Conservation (phyloP, 2,329 filamentous ascomycete species). For the Ascosphaera acerosa region DNA sequence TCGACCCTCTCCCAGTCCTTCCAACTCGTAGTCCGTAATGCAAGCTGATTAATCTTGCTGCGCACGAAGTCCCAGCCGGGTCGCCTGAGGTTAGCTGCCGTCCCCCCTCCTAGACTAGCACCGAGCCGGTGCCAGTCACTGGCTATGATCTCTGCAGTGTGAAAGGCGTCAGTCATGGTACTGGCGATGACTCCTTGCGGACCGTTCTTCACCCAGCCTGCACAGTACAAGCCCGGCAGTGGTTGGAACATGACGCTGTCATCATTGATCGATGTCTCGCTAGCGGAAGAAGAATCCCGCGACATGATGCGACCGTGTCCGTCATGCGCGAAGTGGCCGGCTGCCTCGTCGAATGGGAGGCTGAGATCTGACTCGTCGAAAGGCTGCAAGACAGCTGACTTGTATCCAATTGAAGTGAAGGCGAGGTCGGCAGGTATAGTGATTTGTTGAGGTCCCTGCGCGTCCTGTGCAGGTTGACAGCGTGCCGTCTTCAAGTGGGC, state of each 20-base stretch:
- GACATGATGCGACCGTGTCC: slow-evolving; percentile 43
- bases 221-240: slow-evolving; percentile 60
- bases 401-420: slow-evolving; percentile 91
- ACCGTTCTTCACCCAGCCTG: slow-evolving; percentile 88
- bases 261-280: slow-evolving; percentile 4
- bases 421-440: slow-evolving; percentile 42
- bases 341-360: slow-evolving; percentile 48
- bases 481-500: slow-evolving; percentile 25
- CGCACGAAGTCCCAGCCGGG: slow-evolving; percentile 68
- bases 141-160: slow-evolving; percentile 59
- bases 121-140: slow-evolving; percentile 63
- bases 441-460: slow-evolving; percentile 10
- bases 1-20: slow-evolving; percentile 72
- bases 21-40: slow-evolving; percentile 48
- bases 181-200: slow-evolving; percentile 89
- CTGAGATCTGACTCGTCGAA: slow-evolving; percentile 40
- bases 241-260: slow-evolving; percentile 12
- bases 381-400: slow-evolving; percentile 50
- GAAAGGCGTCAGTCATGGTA: slow-evolving; percentile 87
- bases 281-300: slow-evolving; percentile 3
- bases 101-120: slow-evolving; percentile 7
- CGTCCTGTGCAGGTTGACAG: slow-evolving; percentile 24
- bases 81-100: slow-evolving; percentile 18
- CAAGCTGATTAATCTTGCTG: slow-evolving; percentile 28
- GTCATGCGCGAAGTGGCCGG: slow-evolving; percentile 65